phyloP scores from a whole-genome alignment of 148 eudicot species.

The Fallopia convolvulus region DNA sequence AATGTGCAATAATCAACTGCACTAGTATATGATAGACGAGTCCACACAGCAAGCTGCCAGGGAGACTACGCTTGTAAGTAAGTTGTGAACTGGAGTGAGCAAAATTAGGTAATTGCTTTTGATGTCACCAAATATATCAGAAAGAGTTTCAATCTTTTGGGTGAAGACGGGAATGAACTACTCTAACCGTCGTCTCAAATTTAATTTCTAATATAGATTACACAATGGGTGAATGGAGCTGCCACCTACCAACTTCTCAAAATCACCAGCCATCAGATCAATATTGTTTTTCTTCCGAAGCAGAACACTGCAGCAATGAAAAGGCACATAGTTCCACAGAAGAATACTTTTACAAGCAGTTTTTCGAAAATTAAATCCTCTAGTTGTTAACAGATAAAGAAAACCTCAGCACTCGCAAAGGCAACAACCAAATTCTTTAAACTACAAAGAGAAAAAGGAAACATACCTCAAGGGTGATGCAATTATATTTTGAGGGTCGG shows the following conservation, averaged over 20 bases:
- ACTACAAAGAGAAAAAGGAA: neutral
- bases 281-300: slow-evolving; percentile 72
- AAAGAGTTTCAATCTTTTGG: neutral
- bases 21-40: neutral
- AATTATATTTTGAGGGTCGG: slow-evolving; percentile 54
- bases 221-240: neutral
- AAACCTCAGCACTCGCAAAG: neutral
- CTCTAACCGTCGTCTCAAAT: neutral
- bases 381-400: slow-evolving; percentile 7
- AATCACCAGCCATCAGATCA: slow-evolving; percentile 70
- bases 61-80: neutral
- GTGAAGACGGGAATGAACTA: neutral
- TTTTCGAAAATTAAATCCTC: neutral
- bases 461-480: slow-evolving; percentile 71
- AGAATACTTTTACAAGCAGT: neutral
- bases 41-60: neutral
- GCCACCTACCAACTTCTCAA: slow-evolving; percentile 59
- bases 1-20: neutral
- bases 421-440: neutral
- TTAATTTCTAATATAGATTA: neutral
- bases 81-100: neutral
- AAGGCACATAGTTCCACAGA: neutral
- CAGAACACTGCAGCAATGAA: slow-evolving; percentile 55
- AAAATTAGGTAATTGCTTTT: neutral
- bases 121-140: neutral